Evolutionary conservation across 768 basidiomycete genomes (phyloP).

Genomic region (Sutorius australiensis): DNA sequence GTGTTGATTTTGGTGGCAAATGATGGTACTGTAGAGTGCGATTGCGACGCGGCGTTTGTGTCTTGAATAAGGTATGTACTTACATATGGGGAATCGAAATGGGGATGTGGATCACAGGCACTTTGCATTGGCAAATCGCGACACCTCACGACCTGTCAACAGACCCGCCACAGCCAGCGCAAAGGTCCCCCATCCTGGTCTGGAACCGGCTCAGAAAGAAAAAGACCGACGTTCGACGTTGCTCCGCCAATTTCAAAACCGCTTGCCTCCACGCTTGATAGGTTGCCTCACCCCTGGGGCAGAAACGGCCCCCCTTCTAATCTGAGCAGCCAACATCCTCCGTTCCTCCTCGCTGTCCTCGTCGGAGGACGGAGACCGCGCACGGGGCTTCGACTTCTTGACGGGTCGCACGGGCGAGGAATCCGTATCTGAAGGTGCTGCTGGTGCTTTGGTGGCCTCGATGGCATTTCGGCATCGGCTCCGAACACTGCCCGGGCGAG

Average conservation of each 20-base stretch:
- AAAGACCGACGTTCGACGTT: neutral
- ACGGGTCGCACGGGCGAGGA: constrained; percentile 49
- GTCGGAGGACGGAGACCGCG: constrained; percentile 45
- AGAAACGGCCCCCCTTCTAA: constrained; percentile 37
- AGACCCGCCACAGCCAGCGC: constrained; percentile 10
- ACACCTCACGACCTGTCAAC: constrained; percentile 1
- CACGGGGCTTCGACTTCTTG: constrained; percentile 42
- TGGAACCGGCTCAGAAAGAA: neutral
- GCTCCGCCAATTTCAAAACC: constrained; percentile 47
- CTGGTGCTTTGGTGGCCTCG: constrained; percentile 17
- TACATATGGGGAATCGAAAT: neutral
- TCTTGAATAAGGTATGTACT: neutral
- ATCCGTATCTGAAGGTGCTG: constrained; percentile 40
- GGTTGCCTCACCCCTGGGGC: constrained; percentile 65
- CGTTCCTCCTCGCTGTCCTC: constrained; percentile 59
- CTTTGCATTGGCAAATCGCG: neutral
- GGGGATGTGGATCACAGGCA: constrained; percentile 4
- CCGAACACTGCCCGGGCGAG: constrained; percentile 15
- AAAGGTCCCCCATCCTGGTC: neutral
- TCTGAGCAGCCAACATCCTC: constrained; percentile 39
- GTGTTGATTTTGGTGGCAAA: too few species aligned
- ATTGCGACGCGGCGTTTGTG: neutral
- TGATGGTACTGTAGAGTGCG: neutral
- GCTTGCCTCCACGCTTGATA: constrained; percentile 69
- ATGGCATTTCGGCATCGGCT: constrained; percentile 12